Conservation (phyloP, 768 basidiomycete genomes). For the Sporobolomyces phaffii region DNA sequence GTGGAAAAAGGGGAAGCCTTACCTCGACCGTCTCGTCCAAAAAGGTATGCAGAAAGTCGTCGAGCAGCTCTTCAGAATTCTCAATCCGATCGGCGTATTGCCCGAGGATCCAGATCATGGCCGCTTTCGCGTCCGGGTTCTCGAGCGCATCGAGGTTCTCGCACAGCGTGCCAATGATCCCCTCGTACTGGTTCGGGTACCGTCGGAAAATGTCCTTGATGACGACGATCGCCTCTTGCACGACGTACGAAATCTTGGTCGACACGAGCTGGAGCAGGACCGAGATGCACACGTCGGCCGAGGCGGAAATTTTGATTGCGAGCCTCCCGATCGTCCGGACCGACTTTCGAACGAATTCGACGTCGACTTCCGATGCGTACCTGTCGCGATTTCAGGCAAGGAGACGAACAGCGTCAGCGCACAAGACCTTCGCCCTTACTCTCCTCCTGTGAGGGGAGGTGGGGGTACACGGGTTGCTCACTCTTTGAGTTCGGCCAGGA, state of each 20-base stretch:
- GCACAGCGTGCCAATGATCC: slow-evolving; percentile 86
- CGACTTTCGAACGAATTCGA: slow-evolving; percentile 96
- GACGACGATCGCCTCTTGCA: slow-evolving; percentile 94
- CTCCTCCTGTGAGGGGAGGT: too few species aligned
- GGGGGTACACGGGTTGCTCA: too few species aligned
- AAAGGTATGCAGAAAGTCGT: slow-evolving; percentile 82
- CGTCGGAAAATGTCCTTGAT: slow-evolving; percentile 96
- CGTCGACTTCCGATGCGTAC: slow-evolving; percentile 95
- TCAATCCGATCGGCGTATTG: slow-evolving; percentile 94
- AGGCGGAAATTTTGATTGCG: slow-evolving; percentile 91
- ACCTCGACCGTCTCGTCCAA: slow-evolving; percentile 92
- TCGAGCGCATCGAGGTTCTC: slow-evolving; percentile 85
- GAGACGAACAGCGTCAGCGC: too few species aligned
- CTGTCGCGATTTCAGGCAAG: slow-evolving; percentile 50
- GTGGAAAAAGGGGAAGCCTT: neutral
- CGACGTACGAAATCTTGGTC: slow-evolving; percentile 90
- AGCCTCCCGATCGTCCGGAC: slow-evolving; percentile 93
- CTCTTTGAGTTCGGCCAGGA: slow-evolving; percentile 92
- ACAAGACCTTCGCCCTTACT: too few species aligned
- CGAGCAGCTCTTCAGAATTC: slow-evolving; percentile 89
- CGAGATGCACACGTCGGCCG: slow-evolving; percentile 83
- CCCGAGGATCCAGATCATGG: slow-evolving; percentile 97
- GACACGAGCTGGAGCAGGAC: slow-evolving; percentile 78
- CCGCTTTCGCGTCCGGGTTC: slow-evolving; percentile 92
- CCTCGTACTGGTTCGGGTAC: slow-evolving; percentile 94